A percentile compares a stretch with the other conserved stretches of the same genome.
phyloP scores from a whole-genome alignment of 441 rosid genomes.

The Breynia disticha region DNA sequence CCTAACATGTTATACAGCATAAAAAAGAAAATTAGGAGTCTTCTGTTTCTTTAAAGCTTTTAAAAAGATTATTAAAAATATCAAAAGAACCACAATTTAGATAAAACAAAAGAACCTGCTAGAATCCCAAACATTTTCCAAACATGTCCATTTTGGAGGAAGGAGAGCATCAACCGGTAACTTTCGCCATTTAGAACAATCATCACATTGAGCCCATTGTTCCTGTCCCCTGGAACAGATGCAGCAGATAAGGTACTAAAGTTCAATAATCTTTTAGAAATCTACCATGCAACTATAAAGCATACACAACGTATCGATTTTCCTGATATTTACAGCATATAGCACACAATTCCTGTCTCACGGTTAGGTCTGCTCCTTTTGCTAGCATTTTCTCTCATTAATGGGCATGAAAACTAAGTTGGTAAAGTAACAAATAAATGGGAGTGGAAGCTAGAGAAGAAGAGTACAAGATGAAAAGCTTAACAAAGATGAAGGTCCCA shows the following conservation, averaged over 20 bases:
- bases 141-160: constrained; percentile 71
- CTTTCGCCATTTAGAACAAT: constrained; percentile 85
- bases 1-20: constrained; percentile 33
- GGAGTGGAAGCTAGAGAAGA: constrained; percentile 1
- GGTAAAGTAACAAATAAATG: not conserved
- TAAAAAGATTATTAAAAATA: constrained; percentile 2
- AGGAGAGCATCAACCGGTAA: constrained; percentile 68
- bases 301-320: not conserved
- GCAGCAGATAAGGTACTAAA: constrained; percentile 7
- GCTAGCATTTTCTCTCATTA: not conserved
- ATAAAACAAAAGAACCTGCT: constrained; percentile 34
- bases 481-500: not conserved
- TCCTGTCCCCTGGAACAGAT: constrained; percentile 41
- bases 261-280: not conserved
- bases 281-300: not conserved
- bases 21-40: not conserved
- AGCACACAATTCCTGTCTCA: too few species aligned
- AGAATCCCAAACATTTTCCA: constrained; percentile 68
- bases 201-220: constrained; percentile 89
- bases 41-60: not conserved
- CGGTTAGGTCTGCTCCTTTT: too few species aligned
- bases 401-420: not conserved
- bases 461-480: not conserved
- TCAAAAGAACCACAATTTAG: not conserved
- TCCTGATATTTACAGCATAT: too few species aligned